A percentile compares a stretch with the other conserved stretches of the same genome.
phyloP scores from a whole-genome alignment of 2,329 filamentous ascomycete genomes.

The Aspergillus arachidicola region DNA sequence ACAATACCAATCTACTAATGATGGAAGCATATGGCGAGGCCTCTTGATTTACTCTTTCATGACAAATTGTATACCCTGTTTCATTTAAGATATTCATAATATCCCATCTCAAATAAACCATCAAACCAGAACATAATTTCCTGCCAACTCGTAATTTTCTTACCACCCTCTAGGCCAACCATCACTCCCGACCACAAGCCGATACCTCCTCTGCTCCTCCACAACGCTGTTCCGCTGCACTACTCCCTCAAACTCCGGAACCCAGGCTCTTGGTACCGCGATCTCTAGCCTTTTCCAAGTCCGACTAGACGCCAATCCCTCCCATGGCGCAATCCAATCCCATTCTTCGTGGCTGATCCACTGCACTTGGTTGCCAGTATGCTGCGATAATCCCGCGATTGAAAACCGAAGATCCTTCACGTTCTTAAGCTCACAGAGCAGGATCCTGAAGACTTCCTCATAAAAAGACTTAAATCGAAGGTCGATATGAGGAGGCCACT shows the following conservation, averaged over 20 bases:
- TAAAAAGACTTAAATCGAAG: slow-evolving; percentile 6
- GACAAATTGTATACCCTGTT: neutral
- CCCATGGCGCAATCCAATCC: slow-evolving; percentile 12
- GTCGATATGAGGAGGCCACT: slow-evolving; percentile 6
- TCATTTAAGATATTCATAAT: neutral
- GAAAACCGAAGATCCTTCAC: slow-evolving; percentile 6
- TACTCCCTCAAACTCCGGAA: neutral
- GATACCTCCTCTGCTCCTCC: slow-evolving; percentile 1
- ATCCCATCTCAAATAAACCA: neutral
- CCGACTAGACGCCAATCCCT: slow-evolving; percentile 5
- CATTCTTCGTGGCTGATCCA: slow-evolving; percentile 6
- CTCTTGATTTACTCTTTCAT: neutral
- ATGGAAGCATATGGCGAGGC: neutral
- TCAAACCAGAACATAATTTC: neutral
- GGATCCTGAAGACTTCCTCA: slow-evolving; percentile 1
- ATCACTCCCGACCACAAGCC: slow-evolving; percentile 8
- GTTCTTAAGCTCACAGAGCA: neutral
- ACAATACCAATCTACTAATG: neutral
- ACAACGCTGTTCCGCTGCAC: neutral
- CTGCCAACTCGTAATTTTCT: neutral
- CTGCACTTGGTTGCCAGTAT: neutral
- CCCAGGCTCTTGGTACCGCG: slow-evolving; percentile 4
- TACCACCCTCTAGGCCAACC: slow-evolving; percentile 11
- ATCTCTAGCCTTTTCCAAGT: slow-evolving; percentile 12
- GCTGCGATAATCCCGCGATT: slow-evolving; percentile 9